These are phyloP conservation scores for Penicillium bovifimosum DNA, from an alignment of 495 filamentous ascomycete genomes.

Conservation along the genomic window DNA sequence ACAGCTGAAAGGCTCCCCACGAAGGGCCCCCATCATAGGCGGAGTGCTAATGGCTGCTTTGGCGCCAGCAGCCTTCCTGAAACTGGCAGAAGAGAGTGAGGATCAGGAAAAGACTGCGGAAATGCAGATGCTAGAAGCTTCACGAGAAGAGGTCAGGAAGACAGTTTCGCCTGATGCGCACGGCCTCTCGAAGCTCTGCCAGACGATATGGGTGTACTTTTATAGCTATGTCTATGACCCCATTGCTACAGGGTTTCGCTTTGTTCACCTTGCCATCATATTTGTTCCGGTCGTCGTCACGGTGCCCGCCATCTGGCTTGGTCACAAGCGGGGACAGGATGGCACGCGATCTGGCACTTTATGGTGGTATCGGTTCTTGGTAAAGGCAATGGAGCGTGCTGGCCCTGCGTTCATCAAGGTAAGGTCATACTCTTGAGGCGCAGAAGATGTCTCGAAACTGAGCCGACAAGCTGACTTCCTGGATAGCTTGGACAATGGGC, in stretches of 20 bases:
- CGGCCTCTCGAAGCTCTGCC: conserved; percentile 48
- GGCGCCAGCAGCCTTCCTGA: conserved; percentile 64
- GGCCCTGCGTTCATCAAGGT: conserved; percentile 99
- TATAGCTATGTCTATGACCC: conserved; percentile 79
- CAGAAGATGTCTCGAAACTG: neutral
- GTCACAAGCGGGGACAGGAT: conserved; percentile 52
- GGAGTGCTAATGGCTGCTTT: conserved; percentile 48
- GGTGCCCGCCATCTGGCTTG: conserved; percentile 77
- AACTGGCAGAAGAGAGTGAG: conserved; percentile 61
- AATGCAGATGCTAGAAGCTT: conserved; percentile 77
- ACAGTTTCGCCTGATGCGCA: conserved; percentile 54
- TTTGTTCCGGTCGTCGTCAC: conserved; percentile 85
- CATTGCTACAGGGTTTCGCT: conserved; percentile 77
- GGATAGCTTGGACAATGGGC: conserved; percentile 95
- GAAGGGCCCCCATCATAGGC: conserved; percentile 24
- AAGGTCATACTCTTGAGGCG: conserved; percentile 2
- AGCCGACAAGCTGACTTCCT: conserved; percentile 6
- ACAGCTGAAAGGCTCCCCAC: conserved; percentile 23
- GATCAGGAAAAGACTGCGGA: conserved; percentile 65
- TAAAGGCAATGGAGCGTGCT: conserved; percentile 84
- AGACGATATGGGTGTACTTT: conserved; percentile 54
- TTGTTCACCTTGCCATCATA: conserved; percentile 77
- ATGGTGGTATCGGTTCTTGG: conserved; percentile 93
- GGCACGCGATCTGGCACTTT: conserved; percentile 73
- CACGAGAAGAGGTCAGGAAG: conserved; percentile 68